Conservation (phyloP, 106 monocot genomes). For the Vanilla planifolia region DNA sequence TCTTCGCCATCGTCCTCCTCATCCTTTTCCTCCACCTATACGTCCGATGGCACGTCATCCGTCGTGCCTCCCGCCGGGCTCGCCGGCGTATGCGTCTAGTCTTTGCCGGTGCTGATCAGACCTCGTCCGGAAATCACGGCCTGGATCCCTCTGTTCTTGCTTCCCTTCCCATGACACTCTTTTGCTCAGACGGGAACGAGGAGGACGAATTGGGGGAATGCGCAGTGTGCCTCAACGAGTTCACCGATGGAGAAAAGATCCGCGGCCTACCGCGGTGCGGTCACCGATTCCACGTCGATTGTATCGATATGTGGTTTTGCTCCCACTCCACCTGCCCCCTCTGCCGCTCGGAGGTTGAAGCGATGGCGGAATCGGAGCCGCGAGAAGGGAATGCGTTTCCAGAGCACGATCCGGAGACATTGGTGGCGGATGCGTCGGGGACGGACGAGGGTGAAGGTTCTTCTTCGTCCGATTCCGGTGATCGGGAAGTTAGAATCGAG, state of each 20-base stretch:
- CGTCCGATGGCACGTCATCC: conserved; percentile 17
- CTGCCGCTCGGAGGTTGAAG: conserved; percentile 14
- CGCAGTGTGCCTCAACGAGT: conserved; percentile 20
- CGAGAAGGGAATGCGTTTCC: not conserved
- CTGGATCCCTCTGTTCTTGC: conserved; percentile 9
- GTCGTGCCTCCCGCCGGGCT: conserved; percentile 2
- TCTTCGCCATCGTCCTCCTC: conserved; percentile 18
- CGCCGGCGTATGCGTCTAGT: conserved; percentile 1
- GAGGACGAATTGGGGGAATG: conserved; percentile 14
- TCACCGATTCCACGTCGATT: conserved; percentile 23
- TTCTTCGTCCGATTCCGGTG: not conserved
- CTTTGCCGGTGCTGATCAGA: conserved; percentile 7
- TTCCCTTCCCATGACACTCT: conserved; percentile 3
- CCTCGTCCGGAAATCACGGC: not conserved
- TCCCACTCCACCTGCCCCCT: conserved; percentile 27
- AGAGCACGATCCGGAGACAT: too few relatives aligned
- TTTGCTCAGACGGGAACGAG: not conserved
- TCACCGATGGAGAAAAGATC: conserved; percentile 19
- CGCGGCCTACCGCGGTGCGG: conserved; percentile 17
- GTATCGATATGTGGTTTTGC: conserved; percentile 28
- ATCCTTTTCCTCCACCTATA: conserved; percentile 20
- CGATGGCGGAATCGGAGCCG: not conserved
- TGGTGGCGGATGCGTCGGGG: not conserved
- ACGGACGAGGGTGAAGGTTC: not conserved
- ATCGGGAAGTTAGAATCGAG: not conserved